Conservation (phyloP, 2,329 filamentous ascomycete genomes). For the Penicillium sp. region DNA sequence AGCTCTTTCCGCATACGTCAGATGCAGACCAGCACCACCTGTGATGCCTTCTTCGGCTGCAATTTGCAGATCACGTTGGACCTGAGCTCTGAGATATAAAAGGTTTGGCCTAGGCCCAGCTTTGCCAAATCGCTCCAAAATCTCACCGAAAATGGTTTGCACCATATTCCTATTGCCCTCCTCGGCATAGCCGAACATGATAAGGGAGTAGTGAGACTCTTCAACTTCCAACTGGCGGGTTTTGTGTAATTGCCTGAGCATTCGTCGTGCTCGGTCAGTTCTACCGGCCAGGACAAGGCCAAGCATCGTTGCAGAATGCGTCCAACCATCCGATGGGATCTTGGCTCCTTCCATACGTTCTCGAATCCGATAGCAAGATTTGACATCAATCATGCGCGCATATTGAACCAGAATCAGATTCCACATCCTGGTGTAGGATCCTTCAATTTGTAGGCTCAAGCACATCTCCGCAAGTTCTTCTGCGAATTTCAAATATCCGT, state of each 20-base stretch:
- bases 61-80: slow-evolving; percentile 39
- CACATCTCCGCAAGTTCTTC: slow-evolving; percentile 63
- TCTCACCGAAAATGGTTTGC: slow-evolving; percentile 53
- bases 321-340: slow-evolving; percentile 59
- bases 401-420: slow-evolving; percentile 75
- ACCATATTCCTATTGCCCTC: slow-evolving; percentile 54
- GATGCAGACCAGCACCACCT: slow-evolving; percentile 22
- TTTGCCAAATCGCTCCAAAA: slow-evolving; percentile 39
- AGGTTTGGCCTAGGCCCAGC: slow-evolving; percentile 39
- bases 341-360: slow-evolving; percentile 58
- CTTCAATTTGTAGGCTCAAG: slow-evolving; percentile 54
- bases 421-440: slow-evolving; percentile 70
- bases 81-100: slow-evolving; percentile 39
- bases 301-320: slow-evolving; percentile 66
- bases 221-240: slow-evolving; percentile 43
- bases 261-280: slow-evolving; percentile 59
- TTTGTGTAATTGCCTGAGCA: slow-evolving; percentile 49
- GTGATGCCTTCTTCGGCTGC: slow-evolving; percentile 17
- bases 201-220: slow-evolving; percentile 51
- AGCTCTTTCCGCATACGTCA: slow-evolving; percentile 41
- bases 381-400: slow-evolving; percentile 65
- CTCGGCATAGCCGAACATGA: slow-evolving; percentile 56
- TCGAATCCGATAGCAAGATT: slow-evolving; percentile 59
- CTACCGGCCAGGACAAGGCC: slow-evolving; percentile 57
- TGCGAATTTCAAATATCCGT: slow-evolving; percentile 60